A percentile compares a stretch with the other conserved stretches of the same genome.
Evolutionary conservation across 805 yeast genomes (phyloP).

Genomic region (Brettanomyces naardenensis): DNA sequence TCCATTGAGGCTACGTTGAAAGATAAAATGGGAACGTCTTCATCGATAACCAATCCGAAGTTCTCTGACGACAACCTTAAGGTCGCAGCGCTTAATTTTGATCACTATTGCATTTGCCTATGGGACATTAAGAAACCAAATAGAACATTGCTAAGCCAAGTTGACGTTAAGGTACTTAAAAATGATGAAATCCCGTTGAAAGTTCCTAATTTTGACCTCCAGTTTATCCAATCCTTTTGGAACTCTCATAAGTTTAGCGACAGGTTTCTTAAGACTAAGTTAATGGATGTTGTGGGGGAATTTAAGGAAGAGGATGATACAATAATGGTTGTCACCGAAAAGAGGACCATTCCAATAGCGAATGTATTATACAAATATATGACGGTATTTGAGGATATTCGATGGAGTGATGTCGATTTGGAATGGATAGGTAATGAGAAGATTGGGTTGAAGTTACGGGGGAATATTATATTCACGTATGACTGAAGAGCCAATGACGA

Average conservation of each 20-base stretch:
- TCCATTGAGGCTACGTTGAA: too few species aligned
- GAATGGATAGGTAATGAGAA: conserved; percentile 18
- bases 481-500: too few species aligned
- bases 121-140: conserved; percentile 12
- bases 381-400: conserved; percentile 14
- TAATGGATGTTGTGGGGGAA: background rate
- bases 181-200: conserved; percentile 18
- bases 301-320: background rate
- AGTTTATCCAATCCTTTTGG: conserved; percentile 20
- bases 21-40: too few species aligned
- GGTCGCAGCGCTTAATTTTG: conserved; percentile 16
- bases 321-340: background rate
- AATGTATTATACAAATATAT: conserved; percentile 18
- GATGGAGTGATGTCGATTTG: conserved; percentile 11
- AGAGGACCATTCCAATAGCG: conserved; percentile 8
- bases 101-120: conserved; percentile 11
- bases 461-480: conserved; percentile 19
- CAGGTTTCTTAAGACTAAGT: conserved; percentile 1
- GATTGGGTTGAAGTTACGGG: conserved; percentile 14
- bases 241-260: conserved; percentile 3
- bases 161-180: conserved; percentile 11
- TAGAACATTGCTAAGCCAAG: conserved; percentile 4
- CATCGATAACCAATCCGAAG: too few species aligned
- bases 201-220: conserved; percentile 18
- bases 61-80: conserved; percentile 13